Base-by-base conservation (phyloP, 345 rosid genomes). In the Bruguiera sexangula region DNA sequence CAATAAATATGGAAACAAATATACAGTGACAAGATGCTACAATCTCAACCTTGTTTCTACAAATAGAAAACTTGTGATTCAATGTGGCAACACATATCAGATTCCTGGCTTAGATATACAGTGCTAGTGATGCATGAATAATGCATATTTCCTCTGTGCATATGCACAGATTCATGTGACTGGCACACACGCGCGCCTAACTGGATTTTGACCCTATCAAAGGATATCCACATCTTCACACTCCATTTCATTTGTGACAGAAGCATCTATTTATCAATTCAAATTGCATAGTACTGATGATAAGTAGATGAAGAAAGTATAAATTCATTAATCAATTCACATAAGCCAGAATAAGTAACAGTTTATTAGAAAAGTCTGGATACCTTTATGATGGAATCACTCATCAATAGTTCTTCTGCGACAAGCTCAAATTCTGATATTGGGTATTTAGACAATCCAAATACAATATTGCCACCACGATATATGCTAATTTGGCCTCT, bases 351-450 rank as follows among this genome's bases (percentile, higher is more conserved):
- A 31, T 11, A 70, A 61, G 19, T n/a, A 60, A 11, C n/a, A 66
- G 52, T 43, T 43, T 43, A 43, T 43, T 43, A 43, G 50, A 43
- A 43, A 43, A 13, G 18, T 43, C 19, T 4, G 3, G 50, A 43
- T 84, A 86, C 99, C 96, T 89, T 90, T 82, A 95, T 88, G 80
- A 92, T 69, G 43, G 97, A 92, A 81, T 95, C 82, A 70, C 99
- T 95, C 99, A 95, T 89, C 80, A 95, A 68, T 79, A 95, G 93
- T 77, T 95, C 99, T 82, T 95, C 99, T 5, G 96, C 99, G 16
- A 87, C 92, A 68, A 95, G 96, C 81, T 95, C 99, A 86, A 95
- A 95, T 81, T 95, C 99, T 71, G 99, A 95, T 56, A 92, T 83
- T 68, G 99, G 96, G 76, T 68, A 92, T 26, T 74, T 82, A 57